phyloP scores from a whole-genome alignment of 176 grass and related monocot genomes.

The Poa pratensis region DNA sequence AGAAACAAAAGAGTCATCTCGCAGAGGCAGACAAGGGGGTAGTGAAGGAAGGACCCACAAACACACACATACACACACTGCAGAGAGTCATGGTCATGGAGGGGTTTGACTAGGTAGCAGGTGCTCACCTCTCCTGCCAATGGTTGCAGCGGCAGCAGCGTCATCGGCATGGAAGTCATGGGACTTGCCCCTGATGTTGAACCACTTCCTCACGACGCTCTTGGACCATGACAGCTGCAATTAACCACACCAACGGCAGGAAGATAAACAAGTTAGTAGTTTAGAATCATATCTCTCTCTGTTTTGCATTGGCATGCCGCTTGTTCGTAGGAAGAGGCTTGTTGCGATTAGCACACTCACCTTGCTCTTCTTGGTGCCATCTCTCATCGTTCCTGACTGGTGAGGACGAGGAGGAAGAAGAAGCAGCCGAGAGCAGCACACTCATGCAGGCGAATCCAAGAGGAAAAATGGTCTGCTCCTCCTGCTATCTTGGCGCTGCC shows the following conservation, averaged over 20 bases:
- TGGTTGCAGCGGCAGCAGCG: constrained; percentile 26
- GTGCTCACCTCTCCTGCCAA: too few species aligned
- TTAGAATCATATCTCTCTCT: too few species aligned
- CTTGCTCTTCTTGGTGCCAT: constrained; percentile 94
- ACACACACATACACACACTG: too few species aligned
- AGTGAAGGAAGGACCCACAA: too few species aligned
- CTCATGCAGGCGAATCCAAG: constrained; percentile 53
- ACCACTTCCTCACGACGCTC: constrained; percentile 90
- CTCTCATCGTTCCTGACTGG: constrained; percentile 74
- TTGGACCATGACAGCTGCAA: constrained; percentile 79
- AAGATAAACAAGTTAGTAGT: too few species aligned
- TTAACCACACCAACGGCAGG: too few species aligned
- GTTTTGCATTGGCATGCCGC: too few species aligned
- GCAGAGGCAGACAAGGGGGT: too few species aligned
- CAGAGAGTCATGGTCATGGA: too few species aligned
- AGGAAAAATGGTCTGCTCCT: not conserved
- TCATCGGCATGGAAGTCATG: constrained; percentile 87
- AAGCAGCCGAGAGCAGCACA: constrained; percentile 12
- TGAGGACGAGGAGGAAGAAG: not conserved
- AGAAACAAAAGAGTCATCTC: too few species aligned
- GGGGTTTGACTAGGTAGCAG: too few species aligned
- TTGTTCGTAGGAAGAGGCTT: not conserved
- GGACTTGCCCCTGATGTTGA: constrained; percentile 88
- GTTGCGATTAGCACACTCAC: constrained; percentile 31
- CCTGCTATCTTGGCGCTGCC: not conserved